These are phyloP conservation scores for Sisymbrium irio DNA, from an alignment of 345 rosid genomes.

Conservation along the genomic window DNA sequence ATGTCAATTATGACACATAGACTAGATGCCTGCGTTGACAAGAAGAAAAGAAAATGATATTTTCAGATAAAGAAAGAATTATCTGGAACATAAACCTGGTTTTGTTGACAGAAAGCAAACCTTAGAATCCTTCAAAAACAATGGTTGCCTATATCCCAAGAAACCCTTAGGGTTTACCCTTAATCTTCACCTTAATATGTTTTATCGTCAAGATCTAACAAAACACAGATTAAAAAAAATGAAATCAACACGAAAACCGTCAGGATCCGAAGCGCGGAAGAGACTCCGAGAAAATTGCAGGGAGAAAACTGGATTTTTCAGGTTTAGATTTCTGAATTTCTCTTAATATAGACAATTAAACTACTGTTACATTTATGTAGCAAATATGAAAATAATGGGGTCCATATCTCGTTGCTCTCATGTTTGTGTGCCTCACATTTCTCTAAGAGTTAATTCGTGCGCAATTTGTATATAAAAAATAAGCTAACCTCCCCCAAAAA, in stretches of 20 bases:
- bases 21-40: conserved; percentile 18
- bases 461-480: not conserved
- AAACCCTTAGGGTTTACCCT: conserved; percentile 29
- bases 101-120: conserved; percentile 13
- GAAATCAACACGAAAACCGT: conserved; percentile 19
- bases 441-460: not conserved
- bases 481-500: not conserved
- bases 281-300: conserved; percentile 13
- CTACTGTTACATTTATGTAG: not conserved
- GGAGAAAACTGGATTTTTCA: conserved; percentile 27
- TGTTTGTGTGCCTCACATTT: conserved; percentile 38
- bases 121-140: conserved; percentile 19
- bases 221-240: conserved; percentile 14
- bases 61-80: not conserved
- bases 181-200: not conserved
- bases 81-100: not conserved
- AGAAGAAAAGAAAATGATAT: not conserved
- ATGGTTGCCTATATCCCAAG: conserved; percentile 24
- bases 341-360: conserved; percentile 36
- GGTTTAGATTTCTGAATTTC: conserved; percentile 30
- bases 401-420: conserved; percentile 18
- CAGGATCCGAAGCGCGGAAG: conserved; percentile 17
- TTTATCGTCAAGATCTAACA: not conserved
- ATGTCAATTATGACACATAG: not conserved
- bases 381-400: conserved; percentile 18